Conservation (phyloP, 495 filamentous ascomycete species). For the Aspergillus sparsus region DNA sequence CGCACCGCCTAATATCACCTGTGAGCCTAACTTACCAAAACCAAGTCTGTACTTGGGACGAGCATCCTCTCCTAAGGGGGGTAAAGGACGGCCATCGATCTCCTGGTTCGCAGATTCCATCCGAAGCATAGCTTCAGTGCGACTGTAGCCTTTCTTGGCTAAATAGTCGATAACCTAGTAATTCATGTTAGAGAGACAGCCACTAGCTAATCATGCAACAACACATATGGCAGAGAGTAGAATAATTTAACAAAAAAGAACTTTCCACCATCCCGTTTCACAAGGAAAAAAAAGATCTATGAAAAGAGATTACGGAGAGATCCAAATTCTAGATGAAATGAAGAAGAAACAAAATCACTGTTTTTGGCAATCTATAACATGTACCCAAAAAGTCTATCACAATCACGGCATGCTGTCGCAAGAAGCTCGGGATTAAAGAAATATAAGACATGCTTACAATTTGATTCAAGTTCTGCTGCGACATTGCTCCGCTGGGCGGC, state of each 20-base stretch:
- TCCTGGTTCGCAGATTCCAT: constrained; percentile 83
- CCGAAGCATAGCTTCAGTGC: constrained; percentile 89
- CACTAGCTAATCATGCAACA: neutral
- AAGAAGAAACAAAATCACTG: too few relatives aligned
- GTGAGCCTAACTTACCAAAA: constrained; percentile 52
- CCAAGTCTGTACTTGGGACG: constrained; percentile 73
- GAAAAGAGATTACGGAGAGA: too few relatives aligned
- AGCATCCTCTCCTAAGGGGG: constrained; percentile 63
- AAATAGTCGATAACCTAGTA: constrained; percentile 91
- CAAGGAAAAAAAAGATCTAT: too few relatives aligned
- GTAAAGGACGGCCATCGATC: constrained; percentile 72
- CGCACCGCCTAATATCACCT: neutral
- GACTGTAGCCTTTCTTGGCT: constrained; percentile 90
- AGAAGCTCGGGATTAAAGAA: too few relatives aligned
- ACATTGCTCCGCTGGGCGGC: constrained; percentile 54
- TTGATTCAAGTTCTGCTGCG: constrained; percentile 89
- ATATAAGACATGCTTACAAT: constrained; percentile 65
- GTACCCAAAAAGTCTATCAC: too few relatives aligned
- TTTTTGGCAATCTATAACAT: too few relatives aligned
- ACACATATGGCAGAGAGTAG: too few relatives aligned
- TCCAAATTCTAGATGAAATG: too few relatives aligned
- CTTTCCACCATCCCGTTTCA: too few relatives aligned
- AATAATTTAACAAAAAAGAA: too few relatives aligned
- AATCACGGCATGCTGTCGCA: too few relatives aligned
- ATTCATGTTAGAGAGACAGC: constrained; percentile 1